Conservation (phyloP, 345 rosid genomes). For the Cardiospermum halicacabum region DNA sequence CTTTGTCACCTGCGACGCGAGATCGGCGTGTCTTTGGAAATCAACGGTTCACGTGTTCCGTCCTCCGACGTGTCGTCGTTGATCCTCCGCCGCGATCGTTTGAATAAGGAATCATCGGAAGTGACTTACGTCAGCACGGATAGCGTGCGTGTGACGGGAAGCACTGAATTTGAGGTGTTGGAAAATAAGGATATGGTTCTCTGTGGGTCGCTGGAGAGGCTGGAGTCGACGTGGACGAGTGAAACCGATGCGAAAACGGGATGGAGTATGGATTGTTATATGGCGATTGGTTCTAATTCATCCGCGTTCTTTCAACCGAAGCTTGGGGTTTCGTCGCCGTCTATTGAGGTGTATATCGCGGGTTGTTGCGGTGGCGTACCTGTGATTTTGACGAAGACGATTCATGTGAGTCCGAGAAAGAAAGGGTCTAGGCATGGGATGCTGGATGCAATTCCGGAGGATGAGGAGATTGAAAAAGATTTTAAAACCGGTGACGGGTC, state of each 20-base stretch:
- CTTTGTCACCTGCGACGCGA: slow-evolving; percentile 71
- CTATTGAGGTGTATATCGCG: slow-evolving; percentile 80
- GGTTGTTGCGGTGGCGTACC: slow-evolving; percentile 86
- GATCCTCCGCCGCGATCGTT: slow-evolving; percentile 67
- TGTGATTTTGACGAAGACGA: slow-evolving; percentile 77
- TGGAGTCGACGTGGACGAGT: slow-evolving; percentile 56
- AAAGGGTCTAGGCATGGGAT: slow-evolving; percentile 45
- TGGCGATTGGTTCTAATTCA: slow-evolving; percentile 39
- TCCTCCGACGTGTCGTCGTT: slow-evolving; percentile 51
- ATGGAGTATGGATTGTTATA: slow-evolving; percentile 77
- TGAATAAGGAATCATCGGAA: slow-evolving; percentile 66
- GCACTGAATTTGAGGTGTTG: slow-evolving; percentile 72
- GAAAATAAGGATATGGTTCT: slow-evolving; percentile 49
- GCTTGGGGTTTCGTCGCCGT: slow-evolving; percentile 59
- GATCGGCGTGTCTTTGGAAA: slow-evolving; percentile 71
- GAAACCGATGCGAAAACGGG: slow-evolving; percentile 54
- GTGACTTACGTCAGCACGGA: slow-evolving; percentile 89
- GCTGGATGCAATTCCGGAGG: slow-evolving; percentile 86
- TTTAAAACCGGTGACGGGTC: slow-evolving; percentile 28
- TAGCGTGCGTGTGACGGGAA: slow-evolving; percentile 69
- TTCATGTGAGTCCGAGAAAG: slow-evolving; percentile 63
- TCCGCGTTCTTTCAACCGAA: slow-evolving; percentile 59
- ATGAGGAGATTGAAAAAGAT: slow-evolving; percentile 64
- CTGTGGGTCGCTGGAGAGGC: slow-evolving; percentile 78
- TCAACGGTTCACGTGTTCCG: slow-evolving; percentile 69